Evolutionary conservation across 176 grass and related monocot genomes (phyloP).

Genomic region (Urochloa ruziziensis): DNA sequence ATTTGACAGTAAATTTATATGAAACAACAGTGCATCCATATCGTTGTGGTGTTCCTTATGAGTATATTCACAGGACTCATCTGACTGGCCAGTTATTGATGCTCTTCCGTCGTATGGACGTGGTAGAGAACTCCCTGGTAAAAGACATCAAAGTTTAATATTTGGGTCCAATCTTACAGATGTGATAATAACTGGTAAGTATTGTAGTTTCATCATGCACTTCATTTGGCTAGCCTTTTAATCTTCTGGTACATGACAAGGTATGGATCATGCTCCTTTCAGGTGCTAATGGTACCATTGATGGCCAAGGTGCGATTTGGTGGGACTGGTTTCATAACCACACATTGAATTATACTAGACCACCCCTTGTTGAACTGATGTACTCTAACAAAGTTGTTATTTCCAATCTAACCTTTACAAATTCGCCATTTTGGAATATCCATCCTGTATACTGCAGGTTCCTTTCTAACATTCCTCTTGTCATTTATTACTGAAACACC

Average conservation of each 20-base stretch:
- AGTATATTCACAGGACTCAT: conserved; percentile 49
- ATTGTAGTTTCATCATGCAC: not conserved
- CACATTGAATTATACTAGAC: conserved; percentile 79
- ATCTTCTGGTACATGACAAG: not conserved
- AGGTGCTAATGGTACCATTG: conserved; percentile 81
- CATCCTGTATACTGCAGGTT: conserved; percentile 93
- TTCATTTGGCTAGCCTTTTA: not conserved
- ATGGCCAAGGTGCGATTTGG: conserved; percentile 82
- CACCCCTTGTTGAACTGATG: conserved; percentile 80
- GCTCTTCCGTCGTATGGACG: conserved; percentile 78
- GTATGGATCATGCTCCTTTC: not conserved
- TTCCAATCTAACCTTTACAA: conserved; percentile 73
- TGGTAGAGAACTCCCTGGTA: conserved; percentile 83
- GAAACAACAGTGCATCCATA: not conserved
- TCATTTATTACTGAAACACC: not conserved
- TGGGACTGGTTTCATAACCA: conserved; percentile 82
- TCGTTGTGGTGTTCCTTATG: not conserved
- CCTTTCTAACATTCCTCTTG: conserved; percentile 11
- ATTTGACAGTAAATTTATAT: not conserved
- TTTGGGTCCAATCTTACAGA: conserved; percentile 83
- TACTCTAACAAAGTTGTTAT: conserved; percentile 76
- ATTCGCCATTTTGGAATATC: conserved; percentile 88
- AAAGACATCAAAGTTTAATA: conserved; percentile 81
- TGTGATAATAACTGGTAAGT: conserved; percentile 75
- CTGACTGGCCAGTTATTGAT: conserved; percentile 63